phyloP scores from a whole-genome alignment of 2,329 filamentous ascomycete species.

The Ophiosphaerella herpotricha region DNA sequence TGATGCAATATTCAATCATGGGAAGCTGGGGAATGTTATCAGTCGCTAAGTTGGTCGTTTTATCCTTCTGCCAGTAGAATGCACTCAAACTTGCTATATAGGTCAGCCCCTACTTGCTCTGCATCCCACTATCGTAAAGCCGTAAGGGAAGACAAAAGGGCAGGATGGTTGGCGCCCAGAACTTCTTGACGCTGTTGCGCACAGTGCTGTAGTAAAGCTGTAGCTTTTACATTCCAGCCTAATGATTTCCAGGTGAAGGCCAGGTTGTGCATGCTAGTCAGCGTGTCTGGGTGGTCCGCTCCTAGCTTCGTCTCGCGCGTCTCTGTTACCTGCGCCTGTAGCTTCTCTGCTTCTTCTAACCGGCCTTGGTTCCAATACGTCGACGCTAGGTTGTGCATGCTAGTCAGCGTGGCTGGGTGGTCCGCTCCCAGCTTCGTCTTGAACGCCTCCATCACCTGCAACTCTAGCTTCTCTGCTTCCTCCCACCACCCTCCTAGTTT shows the following conservation, averaged over 20 bases:
- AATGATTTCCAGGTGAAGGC: not conserved
- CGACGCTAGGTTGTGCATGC: constrained; percentile 2
- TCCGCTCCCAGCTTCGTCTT: constrained; percentile 1
- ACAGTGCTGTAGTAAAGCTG: constrained; percentile 1
- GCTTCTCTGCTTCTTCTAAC: too few relatives aligned
- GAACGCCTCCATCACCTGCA: constrained; percentile 3
- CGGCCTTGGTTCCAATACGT: too few relatives aligned
- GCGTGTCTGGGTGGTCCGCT: too few relatives aligned
- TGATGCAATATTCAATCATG: too few relatives aligned
- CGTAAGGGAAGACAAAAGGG: not conserved
- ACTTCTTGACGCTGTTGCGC: not conserved
- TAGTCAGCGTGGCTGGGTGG: constrained; percentile 1
- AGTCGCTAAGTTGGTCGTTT: too few relatives aligned
- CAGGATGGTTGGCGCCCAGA: not conserved
- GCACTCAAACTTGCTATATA: too few relatives aligned
- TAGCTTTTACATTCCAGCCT: not conserved
- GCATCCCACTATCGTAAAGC: not conserved
- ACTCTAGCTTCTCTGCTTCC: too few relatives aligned
- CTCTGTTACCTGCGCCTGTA: too few relatives aligned
- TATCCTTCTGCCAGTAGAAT: too few relatives aligned
- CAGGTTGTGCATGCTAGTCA: too few relatives aligned
- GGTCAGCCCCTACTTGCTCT: not conserved
- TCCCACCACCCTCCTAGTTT: not conserved
- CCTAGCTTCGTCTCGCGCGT: too few relatives aligned
- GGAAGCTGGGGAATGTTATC: too few relatives aligned